Evolutionary conservation across 2,329 filamentous ascomycete genomes (phyloP).

Genomic region (Hypoxylon sp.): DNA sequence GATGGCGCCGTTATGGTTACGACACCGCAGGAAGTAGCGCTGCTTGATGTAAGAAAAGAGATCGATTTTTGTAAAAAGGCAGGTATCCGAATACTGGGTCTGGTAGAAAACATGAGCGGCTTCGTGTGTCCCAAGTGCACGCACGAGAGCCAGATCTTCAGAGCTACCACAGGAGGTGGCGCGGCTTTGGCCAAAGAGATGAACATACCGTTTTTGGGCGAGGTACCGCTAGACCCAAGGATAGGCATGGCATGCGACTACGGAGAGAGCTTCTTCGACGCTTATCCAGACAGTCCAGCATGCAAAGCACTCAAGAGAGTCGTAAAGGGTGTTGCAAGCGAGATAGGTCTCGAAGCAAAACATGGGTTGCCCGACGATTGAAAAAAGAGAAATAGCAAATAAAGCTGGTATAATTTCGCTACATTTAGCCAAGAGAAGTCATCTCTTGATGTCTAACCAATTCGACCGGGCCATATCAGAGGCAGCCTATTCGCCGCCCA

Average conservation of each 20-base stretch:
- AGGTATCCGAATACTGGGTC: constrained; percentile 86
- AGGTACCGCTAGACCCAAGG: constrained; percentile 90
- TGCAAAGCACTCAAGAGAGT: constrained; percentile 86
- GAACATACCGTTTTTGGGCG: constrained; percentile 88
- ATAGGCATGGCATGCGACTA: constrained; percentile 98
- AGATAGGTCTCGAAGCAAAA: constrained; percentile 75
- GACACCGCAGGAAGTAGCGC: constrained; percentile 92
- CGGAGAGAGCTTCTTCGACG: constrained; percentile 96
- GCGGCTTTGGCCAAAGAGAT: constrained; percentile 85
- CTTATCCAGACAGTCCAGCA: constrained; percentile 92
- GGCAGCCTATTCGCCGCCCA: constrained; percentile 57
- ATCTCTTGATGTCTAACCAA: neutral
- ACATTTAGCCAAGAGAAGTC: constrained; percentile 6
- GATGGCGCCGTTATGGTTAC: constrained; percentile 94
- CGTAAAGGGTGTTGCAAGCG: constrained; percentile 78
- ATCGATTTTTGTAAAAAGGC: constrained; percentile 98
- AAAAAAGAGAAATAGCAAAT: constrained; percentile 30
- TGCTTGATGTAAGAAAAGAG: constrained; percentile 96
- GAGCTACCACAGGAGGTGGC: constrained; percentile 90
- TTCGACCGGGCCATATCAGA: neutral
- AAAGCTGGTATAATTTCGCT: constrained; percentile 39
- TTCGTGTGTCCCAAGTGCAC: constrained; percentile 96
- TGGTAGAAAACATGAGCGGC: constrained; percentile 98
- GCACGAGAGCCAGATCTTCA: constrained; percentile 87
- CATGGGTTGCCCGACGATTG: constrained; percentile 64